These are phyloP conservation scores for Eutypa lata DNA, from an alignment of 2,329 filamentous ascomycete genomes.

Conservation along the genomic window DNA sequence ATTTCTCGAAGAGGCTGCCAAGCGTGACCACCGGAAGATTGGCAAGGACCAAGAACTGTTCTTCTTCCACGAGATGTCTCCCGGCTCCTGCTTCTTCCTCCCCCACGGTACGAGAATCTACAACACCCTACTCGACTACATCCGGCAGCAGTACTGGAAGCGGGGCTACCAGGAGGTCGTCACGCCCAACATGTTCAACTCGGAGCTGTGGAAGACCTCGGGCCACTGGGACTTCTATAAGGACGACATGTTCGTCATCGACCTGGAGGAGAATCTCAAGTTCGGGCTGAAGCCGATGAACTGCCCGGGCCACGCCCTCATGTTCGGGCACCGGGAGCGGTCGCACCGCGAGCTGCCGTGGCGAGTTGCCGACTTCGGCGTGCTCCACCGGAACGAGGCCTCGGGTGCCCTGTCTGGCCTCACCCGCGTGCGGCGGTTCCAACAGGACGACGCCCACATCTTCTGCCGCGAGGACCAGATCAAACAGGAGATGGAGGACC, in stretches of 20 bases:
- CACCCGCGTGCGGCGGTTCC: conserved; percentile 80
- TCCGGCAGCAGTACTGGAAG: conserved; percentile 86
- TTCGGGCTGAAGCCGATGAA: conserved; percentile 93
- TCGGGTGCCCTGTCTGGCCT: conserved; percentile 78
- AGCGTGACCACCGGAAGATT: conserved; percentile 91
- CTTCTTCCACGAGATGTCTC: conserved; percentile 94
- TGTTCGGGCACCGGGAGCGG: conserved; percentile 70
- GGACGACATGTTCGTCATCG: conserved; percentile 85
- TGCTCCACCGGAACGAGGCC: conserved; percentile 82
- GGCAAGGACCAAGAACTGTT: conserved; percentile 95
- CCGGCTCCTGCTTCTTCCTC: conserved; percentile 87
- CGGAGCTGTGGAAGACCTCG: conserved; percentile 87
- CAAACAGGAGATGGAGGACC: conserved; percentile 59
- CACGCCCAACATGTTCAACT: conserved; percentile 95
- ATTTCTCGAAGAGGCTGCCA: conserved; percentile 95
- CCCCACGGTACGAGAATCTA: conserved; percentile 92
- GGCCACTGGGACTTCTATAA: conserved; percentile 94
- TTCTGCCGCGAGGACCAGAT: conserved; percentile 68
- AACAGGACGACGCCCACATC: conserved; percentile 89
- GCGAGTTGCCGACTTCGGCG: conserved; percentile 82
- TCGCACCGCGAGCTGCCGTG: conserved; percentile 81
- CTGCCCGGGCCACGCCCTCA: conserved; percentile 82
- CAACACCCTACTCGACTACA: conserved; percentile 78
- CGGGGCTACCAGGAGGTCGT: conserved; percentile 94
- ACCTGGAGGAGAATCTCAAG: conserved; percentile 60